Evolutionary conservation across 169 alveolate species (phyloP), one percentile per base, ranked within the genome.

Genomic region (Cryptosporidium parvum): DNA sequence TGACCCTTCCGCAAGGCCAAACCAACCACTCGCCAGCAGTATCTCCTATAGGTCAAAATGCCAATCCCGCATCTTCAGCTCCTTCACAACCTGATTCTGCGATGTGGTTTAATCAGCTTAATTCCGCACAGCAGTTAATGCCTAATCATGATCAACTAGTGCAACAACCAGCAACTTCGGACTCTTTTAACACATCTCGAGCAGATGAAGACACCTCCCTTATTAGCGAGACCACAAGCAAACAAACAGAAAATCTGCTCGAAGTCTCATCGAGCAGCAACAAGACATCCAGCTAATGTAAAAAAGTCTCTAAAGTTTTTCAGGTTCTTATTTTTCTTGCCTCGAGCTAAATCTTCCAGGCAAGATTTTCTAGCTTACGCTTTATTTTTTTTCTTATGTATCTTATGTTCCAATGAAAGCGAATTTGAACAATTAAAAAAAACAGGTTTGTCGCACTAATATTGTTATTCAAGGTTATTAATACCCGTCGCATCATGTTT

Each of bases 211-310:
- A 71, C 29, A 21, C 29, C 10, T 26, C 67, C 26, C 23, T 44
- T 9, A 33, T 8, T 5, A 29, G 56, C 5, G 85, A 71, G 53
- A 18, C 80, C 39, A 21, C 71, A n/a, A 58, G 39, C 37, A 73
- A 52, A 39, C 86, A 73, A 73, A 33, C 45, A 21, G 86, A 73
- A 42, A 73, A 53, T 53, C 86, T 56, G 86, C 86, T 58, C 33
- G 86, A 73, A 73, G 59, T 73, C 23, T 31, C 71, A n/a, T 73
- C 86, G 31, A 44, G 86, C 86, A 73, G 86, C 86, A 73, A 58
- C 86, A 42, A 73, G 56, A 31, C 70, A 73, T 58, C 86, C 86
- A 42, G 33, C 9, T 73, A 39, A 73, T 33, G 56, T 37, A 10
- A 69, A 21, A 37, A 10, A 14, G 21, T 56, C 35, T 12, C 4